A percentile compares a stretch with the other conserved stretches of the same genome.
Evolutionary conservation across 2,329 filamentous ascomycete genomes (phyloP).

Genomic region (Parastagonospora avenae): DNA sequence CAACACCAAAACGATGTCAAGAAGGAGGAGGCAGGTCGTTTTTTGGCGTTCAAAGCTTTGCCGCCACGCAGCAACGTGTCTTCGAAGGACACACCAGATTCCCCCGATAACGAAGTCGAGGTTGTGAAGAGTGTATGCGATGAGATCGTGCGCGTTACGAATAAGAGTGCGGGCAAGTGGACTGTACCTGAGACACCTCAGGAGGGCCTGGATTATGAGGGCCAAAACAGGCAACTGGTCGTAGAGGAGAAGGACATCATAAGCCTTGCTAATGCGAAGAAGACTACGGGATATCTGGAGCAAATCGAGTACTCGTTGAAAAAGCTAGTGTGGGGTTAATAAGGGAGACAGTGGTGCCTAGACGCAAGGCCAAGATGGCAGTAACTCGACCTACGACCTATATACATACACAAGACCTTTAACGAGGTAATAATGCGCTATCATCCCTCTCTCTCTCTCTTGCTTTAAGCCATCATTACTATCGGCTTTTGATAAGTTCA

Average conservation of each 20-base stretch:
- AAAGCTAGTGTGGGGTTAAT: slow-evolving; percentile 82
- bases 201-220: slow-evolving; percentile 2
- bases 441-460: neutral
- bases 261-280: slow-evolving; percentile 80
- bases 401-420: neutral
- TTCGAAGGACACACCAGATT: slow-evolving; percentile 22
- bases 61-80: slow-evolving; percentile 53
- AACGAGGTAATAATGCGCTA: neutral
- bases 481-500: no score
- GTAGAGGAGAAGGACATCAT: slow-evolving; percentile 74
- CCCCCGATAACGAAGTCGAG: slow-evolving; percentile 55
- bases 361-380: neutral
- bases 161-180: slow-evolving; percentile 45
- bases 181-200: slow-evolving; percentile 29
- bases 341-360: neutral
- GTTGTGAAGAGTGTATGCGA: slow-evolving; percentile 70
- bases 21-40: slow-evolving; percentile 30
- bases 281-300: slow-evolving; percentile 83
- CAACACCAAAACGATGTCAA: slow-evolving; percentile 10
- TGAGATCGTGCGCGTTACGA: slow-evolving; percentile 74
- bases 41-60: slow-evolving; percentile 63
- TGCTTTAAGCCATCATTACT: no score
- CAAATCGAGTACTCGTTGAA: slow-evolving; percentile 88
- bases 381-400: no score
- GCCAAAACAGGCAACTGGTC: slow-evolving; percentile 23